Evolutionary conservation across 805 yeast genomes (phyloP).

Genomic region (Lipomyces sp.): DNA sequence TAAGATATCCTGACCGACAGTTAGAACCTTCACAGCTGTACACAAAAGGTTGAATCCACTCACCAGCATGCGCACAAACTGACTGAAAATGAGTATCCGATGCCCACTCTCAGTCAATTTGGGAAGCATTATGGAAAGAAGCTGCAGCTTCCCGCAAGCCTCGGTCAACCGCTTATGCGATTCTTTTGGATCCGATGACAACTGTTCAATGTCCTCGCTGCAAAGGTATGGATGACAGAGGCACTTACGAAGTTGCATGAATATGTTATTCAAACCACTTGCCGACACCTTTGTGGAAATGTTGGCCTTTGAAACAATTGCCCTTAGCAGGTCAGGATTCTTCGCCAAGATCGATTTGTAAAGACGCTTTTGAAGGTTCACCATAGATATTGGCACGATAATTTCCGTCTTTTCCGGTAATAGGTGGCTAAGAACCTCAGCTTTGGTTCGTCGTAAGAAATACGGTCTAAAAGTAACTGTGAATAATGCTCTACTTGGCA

Average conservation of each 20-base stretch:
- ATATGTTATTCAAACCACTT: slow-evolving; percentile 62
- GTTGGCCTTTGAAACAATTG: slow-evolving; percentile 49
- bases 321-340: slow-evolving; percentile 67
- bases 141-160: slow-evolving; percentile 78
- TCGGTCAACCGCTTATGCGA: slow-evolving; percentile 73
- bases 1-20: slow-evolving; percentile 56
- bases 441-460: slow-evolving; percentile 77
- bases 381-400: slow-evolving; percentile 70
- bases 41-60: not conserved
- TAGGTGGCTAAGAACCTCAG: slow-evolving; percentile 66
- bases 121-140: slow-evolving; percentile 57
- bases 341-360: slow-evolving; percentile 62
- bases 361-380: slow-evolving; percentile 64
- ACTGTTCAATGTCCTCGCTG: slow-evolving; percentile 71
- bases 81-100: slow-evolving; percentile 80
- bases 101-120: slow-evolving; percentile 56
- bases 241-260: slow-evolving; percentile 85
- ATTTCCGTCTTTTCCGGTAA: slow-evolving; percentile 90
- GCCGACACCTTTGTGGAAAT: slow-evolving; percentile 50
- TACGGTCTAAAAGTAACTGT: slow-evolving; percentile 65
- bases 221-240: slow-evolving; percentile 89
- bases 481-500: not conserved
- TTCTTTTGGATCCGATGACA: slow-evolving; percentile 64
- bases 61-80: slow-evolving; percentile 70
- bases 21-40: slow-evolving; percentile 50